A percentile compares a stretch with the other conserved stretches of the same genome.
These are phyloP conservation scores for Yamagishiella unicocca DNA, from an alignment of 139 green algal genomes.

Conservation along the genomic window DNA sequence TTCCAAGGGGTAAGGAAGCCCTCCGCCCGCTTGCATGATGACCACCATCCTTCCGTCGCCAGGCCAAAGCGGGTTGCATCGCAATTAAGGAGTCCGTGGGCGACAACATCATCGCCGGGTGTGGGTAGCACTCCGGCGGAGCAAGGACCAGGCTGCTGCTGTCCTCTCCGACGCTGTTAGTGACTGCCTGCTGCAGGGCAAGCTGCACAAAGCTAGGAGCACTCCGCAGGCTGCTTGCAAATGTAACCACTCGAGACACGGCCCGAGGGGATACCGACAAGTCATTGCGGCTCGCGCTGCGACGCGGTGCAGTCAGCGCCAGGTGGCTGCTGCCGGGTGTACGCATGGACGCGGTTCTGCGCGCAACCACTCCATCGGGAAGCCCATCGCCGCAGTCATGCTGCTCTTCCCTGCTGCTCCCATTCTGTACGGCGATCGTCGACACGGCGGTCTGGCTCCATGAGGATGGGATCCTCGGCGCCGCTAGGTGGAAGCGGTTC, in stretches of 20 bases:
- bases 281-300: not conserved
- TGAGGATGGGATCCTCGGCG: not conserved
- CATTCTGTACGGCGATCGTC: no score
- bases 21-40: no score
- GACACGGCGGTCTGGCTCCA: no score
- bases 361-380: not conserved
- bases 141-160: no score
- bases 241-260: not conserved
- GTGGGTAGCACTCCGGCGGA: not conserved
- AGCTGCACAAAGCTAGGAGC: not conserved
- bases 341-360: not conserved
- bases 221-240: slow-evolving; percentile 1
- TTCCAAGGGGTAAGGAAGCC: no score
- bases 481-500: no score
- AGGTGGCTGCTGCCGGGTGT: not conserved
- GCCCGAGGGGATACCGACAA: not conserved
- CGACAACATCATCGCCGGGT: not conserved
- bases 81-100: no score
- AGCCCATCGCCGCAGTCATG: not conserved
- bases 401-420: no score
- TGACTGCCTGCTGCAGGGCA: not conserved
- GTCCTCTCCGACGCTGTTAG: not conserved
- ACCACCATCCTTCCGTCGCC: no score
- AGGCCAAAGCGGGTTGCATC: not conserved
- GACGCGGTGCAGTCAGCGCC: not conserved